Evolutionary conservation across 352 stramenopile genomes (phyloP).

Genomic region (Globisporangium barbulae): DNA sequence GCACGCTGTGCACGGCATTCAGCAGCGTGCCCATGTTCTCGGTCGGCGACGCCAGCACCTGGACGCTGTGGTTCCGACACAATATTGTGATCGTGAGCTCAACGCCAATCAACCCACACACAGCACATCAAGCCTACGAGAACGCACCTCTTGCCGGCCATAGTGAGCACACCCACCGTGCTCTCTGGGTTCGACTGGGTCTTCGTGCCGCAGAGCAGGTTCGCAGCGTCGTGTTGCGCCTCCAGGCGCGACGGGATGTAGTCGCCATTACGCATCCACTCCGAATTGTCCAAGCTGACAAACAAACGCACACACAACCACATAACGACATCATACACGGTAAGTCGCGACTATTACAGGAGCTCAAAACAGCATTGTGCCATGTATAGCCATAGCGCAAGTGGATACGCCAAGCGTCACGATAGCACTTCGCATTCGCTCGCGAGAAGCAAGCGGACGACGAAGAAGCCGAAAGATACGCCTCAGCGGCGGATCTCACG

Average conservation of each 20-base stretch:
- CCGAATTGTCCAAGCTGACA: conserved; percentile 93
- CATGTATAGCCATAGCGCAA: neutral
- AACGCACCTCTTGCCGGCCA: conserved; percentile 85
- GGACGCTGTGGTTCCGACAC: conserved; percentile 51
- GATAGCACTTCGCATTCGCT: neutral
- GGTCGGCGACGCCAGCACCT: conserved; percentile 95
- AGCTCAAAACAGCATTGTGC: neutral
- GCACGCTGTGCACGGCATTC: conserved; percentile 90
- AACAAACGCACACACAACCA: conserved; percentile 8
- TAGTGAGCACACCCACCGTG: conserved; percentile 96
- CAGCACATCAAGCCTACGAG: conserved; percentile 3
- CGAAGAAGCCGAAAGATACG: conserved; percentile 7
- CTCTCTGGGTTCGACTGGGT: conserved; percentile 98
- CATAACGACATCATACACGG: neutral
- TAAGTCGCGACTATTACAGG: neutral
- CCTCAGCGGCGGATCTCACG: neutral
- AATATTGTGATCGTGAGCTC: conserved; percentile 1
- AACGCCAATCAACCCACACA: neutral
- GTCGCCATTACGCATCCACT: conserved; percentile 99
- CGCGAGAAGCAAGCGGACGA: neutral
- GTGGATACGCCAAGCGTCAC: neutral
- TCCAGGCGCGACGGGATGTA: conserved; percentile 98
- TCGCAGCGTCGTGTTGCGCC: conserved; percentile 97
- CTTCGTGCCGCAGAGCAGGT: conserved; percentile 96
- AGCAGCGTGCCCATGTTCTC: conserved; percentile 98